Conservation (phyloP, 1,284 basidiomycete genomes). For the Ustilago xerochloae region DNA sequence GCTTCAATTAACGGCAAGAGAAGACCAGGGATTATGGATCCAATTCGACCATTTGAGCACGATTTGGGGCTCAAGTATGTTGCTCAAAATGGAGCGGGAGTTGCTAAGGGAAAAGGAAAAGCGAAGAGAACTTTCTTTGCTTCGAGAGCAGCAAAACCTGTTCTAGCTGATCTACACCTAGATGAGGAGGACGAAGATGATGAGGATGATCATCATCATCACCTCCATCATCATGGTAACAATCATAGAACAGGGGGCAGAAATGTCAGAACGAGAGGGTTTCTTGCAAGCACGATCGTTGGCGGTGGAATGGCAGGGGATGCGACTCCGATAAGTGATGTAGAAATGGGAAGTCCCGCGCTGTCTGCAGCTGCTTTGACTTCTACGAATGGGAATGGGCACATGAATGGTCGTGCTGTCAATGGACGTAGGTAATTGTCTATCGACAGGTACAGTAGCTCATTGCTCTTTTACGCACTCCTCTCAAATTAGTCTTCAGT, state of each 20-base stretch:
- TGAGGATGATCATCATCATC: conserved; percentile 18
- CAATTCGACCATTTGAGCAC: conserved; percentile 34
- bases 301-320: conserved; percentile 15
- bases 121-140: conserved; percentile 55
- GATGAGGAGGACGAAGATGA: conserved; percentile 26
- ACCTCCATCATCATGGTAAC: conserved; percentile 1
- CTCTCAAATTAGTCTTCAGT: too few species aligned
- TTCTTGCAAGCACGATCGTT: background rate
- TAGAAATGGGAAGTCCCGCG: conserved; percentile 43
- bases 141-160: conserved; percentile 44
- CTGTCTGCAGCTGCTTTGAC: conserved; percentile 14
- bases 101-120: conserved; percentile 33
- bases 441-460: too few species aligned
- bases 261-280: conserved; percentile 2
- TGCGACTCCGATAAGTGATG: conserved; percentile 36
- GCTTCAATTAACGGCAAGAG: conserved; percentile 4
- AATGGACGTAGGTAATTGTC: conserved; percentile 30
- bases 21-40: conserved; percentile 43
- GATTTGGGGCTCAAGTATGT: conserved; percentile 45
- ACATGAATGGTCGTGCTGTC: background rate
- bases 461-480: too few species aligned
- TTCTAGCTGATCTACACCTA: conserved; percentile 35
- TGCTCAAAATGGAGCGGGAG: conserved; percentile 34
- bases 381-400: conserved; percentile 13
- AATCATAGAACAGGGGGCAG: conserved; percentile 3